phyloP scores from a whole-genome alignment of 768 basidiomycete genomes.

The Panus rudis region DNA sequence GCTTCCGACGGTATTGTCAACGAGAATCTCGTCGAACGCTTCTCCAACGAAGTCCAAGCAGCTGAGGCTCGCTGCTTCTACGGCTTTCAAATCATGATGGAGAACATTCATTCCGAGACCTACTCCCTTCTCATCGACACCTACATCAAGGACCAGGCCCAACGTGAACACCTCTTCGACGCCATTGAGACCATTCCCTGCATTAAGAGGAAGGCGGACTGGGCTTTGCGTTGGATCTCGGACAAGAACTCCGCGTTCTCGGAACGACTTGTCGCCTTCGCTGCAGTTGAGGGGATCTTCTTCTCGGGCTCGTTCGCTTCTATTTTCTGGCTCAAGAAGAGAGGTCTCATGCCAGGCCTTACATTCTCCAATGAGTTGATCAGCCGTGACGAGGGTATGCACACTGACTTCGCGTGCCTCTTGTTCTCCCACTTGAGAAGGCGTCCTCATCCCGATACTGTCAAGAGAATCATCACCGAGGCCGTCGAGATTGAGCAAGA shows the following conservation, averaged over 20 bases:
- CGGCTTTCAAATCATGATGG: conserved; percentile 98
- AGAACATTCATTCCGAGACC: conserved; percentile 94
- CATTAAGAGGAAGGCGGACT: conserved; percentile 87
- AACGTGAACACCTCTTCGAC: conserved; percentile 83
- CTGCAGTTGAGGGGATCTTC: conserved; percentile 93
- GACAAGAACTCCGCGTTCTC: conserved; percentile 76
- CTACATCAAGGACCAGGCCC: conserved; percentile 75
- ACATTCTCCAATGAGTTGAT: conserved; percentile 98
- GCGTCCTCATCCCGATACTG: conserved; percentile 75
- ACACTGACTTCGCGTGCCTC: conserved; percentile 93
- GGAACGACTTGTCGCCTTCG: conserved; percentile 87
- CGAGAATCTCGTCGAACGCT: conserved; percentile 90
- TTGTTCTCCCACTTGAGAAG: conserved; percentile 79
- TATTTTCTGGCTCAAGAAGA: conserved; percentile 97
- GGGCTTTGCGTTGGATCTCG: conserved; percentile 89
- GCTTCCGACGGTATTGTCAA: conserved; percentile 96
- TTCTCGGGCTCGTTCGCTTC: conserved; percentile 92
- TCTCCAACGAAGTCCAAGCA: conserved; percentile 84
- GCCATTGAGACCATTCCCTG: conserved; percentile 93
- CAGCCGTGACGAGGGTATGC: conserved; percentile 92
- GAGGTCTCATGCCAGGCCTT: conserved; percentile 91
- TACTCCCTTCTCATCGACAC: conserved; percentile 94
- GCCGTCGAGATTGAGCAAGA: conserved; percentile 86
- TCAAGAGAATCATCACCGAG: conserved; percentile 67
- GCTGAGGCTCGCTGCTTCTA: conserved; percentile 95